phyloP scores from a whole-genome alignment of 305 asterid species.

The Fraxinus paxiana region DNA sequence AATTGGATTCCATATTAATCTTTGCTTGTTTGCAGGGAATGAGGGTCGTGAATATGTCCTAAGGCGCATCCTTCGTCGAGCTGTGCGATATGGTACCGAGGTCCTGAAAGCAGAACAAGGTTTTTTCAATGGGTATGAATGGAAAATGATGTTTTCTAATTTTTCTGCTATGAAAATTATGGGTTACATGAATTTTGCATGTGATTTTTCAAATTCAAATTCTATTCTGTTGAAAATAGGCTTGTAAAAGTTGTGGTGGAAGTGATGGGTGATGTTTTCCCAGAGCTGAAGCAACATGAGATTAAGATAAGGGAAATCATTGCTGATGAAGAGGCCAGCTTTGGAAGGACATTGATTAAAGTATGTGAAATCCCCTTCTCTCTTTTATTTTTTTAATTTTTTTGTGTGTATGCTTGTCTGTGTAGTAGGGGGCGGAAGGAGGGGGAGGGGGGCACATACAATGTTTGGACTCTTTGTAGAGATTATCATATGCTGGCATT shows the following conservation, averaged over 20 bases:
- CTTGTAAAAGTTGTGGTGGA: constrained; percentile 78
- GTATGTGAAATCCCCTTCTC: constrained; percentile 32
- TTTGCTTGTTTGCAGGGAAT: constrained; percentile 54
- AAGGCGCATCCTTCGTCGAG: constrained; percentile 92
- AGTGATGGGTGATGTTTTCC: constrained; percentile 76
- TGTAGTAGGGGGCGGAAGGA: not conserved
- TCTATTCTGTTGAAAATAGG: constrained; percentile 37
- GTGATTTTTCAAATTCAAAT: not conserved
- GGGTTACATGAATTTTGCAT: not conserved
- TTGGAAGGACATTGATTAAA: constrained; percentile 82
- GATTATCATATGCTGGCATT: not conserved
- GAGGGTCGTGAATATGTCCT: constrained; percentile 97
- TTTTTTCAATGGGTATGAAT: constrained; percentile 68
- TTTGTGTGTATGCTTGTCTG: not conserved
- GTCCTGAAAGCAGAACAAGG: constrained; percentile 82
- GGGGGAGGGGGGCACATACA: not conserved
- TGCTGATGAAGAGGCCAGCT: constrained; percentile 89
- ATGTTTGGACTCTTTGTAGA: constrained; percentile 13
- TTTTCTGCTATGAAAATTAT: not conserved
- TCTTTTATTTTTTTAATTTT: not conserved
- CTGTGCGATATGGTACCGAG: constrained; percentile 95
- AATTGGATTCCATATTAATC: too few relatives aligned
- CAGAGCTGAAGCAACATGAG: constrained; percentile 73
- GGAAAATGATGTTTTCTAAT: not conserved
- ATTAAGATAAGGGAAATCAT: constrained; percentile 58